phyloP scores from a whole-genome alignment of 2,329 filamentous ascomycete genomes.

The Venturia carpophila region DNA sequence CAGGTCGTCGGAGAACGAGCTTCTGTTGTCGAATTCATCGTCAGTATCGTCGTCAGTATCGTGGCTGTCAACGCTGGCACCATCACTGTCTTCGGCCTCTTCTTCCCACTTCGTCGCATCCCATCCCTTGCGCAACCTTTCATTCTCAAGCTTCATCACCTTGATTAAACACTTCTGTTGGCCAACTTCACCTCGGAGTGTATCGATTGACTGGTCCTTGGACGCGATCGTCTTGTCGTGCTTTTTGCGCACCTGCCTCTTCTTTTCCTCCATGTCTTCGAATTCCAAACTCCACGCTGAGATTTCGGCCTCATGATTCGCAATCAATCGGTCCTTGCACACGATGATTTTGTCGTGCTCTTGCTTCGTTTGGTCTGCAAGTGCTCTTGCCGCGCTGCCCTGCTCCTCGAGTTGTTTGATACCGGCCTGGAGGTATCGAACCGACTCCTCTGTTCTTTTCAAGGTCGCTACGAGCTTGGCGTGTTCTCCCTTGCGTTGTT shows the following conservation, averaged over 20 bases:
- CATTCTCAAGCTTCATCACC: neutral
- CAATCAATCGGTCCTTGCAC: no score
- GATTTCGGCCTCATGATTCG: no score
- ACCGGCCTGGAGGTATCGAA: no score
- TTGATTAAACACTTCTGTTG: neutral
- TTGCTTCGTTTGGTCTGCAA: no score
- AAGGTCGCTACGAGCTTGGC: neutral
- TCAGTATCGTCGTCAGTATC: neutral
- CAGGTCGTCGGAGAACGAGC: neutral
- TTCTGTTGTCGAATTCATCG: neutral
- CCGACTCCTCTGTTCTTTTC: neutral
- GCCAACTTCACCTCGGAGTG: neutral
- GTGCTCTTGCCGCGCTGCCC: no score
- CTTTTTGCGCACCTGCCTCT: neutral
- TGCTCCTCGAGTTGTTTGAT: no score
- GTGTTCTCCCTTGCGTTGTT: neutral
- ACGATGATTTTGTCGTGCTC: no score
- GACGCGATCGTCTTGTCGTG: neutral
- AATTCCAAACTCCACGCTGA: no score
- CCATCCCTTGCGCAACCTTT: neutral
- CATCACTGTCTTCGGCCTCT: neutral
- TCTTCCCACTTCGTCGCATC: neutral
- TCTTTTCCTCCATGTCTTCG: no score
- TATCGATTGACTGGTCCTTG: neutral
- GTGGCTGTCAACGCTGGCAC: neutral